A percentile compares a stretch with the other conserved stretches of the same genome.
Conservation (phyloP, 2,329 filamentous ascomycete species). For the Coniochaeta ligniaria region DNA sequence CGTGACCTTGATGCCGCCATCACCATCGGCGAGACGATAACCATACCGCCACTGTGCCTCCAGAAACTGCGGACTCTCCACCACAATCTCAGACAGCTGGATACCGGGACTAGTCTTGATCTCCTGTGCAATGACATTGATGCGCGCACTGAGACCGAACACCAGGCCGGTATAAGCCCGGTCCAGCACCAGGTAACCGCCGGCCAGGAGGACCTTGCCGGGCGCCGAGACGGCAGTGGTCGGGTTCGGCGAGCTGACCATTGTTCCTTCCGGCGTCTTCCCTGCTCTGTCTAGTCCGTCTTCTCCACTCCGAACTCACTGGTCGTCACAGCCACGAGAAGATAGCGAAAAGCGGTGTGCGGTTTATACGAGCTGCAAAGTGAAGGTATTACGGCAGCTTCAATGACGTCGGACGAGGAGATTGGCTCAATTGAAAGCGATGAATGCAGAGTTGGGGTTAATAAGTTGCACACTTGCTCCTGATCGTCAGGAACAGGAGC, state of each 20-base stretch:
- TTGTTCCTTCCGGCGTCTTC: background rate
- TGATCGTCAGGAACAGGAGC: background rate
- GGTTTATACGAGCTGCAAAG: background rate
- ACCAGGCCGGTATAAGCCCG: conserved; percentile 73
- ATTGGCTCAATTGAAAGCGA: background rate
- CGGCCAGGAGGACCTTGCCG: conserved; percentile 90
- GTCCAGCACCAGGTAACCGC: conserved; percentile 92
- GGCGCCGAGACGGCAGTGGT: conserved; percentile 73
- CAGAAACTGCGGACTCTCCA: conserved; percentile 85
- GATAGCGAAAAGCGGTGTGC: background rate
- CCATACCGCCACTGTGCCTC: conserved; percentile 85
- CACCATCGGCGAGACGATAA: conserved; percentile 60
- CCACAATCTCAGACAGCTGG: conserved; percentile 65
- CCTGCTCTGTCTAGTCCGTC: background rate
- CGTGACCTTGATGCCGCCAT: conserved; percentile 74
- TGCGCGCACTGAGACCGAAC: conserved; percentile 59
- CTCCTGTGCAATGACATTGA: conserved; percentile 55
- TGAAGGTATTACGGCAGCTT: background rate
- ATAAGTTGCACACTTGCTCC: background rate
- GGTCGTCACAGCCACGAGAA: background rate
- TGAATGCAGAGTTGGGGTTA: background rate
- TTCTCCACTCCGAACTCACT: background rate
- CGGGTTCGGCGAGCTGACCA: conserved; percentile 14
- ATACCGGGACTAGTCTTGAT: conserved; percentile 57
- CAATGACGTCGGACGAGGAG: background rate